Evolutionary conservation across 1,284 basidiomycete species (phyloP).

Genomic region (Ceratobasidium sp.): DNA sequence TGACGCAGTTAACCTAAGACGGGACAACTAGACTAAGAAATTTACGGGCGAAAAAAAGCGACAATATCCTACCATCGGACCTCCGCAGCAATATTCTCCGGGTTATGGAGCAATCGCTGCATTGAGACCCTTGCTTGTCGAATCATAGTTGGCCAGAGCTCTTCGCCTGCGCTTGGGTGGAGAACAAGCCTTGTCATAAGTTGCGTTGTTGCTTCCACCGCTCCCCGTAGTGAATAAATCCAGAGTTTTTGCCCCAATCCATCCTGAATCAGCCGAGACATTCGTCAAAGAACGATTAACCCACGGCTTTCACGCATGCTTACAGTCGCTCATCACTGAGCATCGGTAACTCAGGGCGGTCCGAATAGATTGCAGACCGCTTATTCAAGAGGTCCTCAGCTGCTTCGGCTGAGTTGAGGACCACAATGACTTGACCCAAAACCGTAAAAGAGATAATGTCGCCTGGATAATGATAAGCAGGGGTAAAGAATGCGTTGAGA

Average conservation of each 20-base stretch:
- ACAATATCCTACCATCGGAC: neutral
- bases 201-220: slow-evolving; percentile 24
- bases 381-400: slow-evolving; percentile 45
- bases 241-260: slow-evolving; percentile 16
- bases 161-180: slow-evolving; percentile 12
- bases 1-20: neutral
- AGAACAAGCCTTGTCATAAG: neutral
- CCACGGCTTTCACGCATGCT: neutral
- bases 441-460: slow-evolving; percentile 40
- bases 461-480: slow-evolving; percentile 1
- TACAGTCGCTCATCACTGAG: slow-evolving; percentile 13
- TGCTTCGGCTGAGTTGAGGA: slow-evolving; percentile 45
- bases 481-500: neutral
- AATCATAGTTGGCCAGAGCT: slow-evolving; percentile 7
- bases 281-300: neutral
- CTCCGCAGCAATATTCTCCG: neutral
- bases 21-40: too few relatives aligned
- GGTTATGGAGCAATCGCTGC: slow-evolving; percentile 16
- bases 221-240: slow-evolving; percentile 6
- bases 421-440: slow-evolving; percentile 36
- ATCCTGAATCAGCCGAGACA: neutral
- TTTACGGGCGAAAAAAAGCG: too few relatives aligned
- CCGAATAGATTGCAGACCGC: slow-evolving; percentile 46
- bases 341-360: slow-evolving; percentile 43
- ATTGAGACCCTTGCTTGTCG: slow-evolving; percentile 12